Percentiles rank a stretch among this genome's conserved stretches.
Conservation (phyloP, 306 rosid species). For the Sicyos edulis region DNA sequence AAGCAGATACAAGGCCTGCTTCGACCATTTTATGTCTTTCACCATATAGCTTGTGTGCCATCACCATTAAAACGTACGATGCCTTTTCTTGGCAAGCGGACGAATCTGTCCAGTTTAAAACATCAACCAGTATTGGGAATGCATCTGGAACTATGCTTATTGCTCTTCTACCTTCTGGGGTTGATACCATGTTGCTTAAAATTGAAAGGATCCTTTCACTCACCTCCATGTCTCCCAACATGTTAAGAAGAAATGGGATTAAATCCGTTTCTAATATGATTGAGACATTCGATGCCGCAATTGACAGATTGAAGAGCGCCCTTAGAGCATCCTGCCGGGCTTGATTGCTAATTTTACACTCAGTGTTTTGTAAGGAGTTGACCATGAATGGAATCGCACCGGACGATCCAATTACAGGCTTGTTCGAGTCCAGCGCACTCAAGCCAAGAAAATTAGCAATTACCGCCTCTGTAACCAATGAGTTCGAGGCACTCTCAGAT, state of each 20-base stretch:
- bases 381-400: constrained; percentile 82
- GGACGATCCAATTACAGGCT: constrained; percentile 82
- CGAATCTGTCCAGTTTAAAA: constrained; percentile 80
- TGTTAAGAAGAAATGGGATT: constrained; percentile 43
- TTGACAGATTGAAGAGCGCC: constrained; percentile 86
- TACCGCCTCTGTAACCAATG: constrained; percentile 67
- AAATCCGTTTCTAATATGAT: constrained; percentile 66
- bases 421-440: constrained; percentile 86
- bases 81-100: constrained; percentile 88
- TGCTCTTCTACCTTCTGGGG: constrained; percentile 79
- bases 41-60: constrained; percentile 83
- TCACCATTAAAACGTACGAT: constrained; percentile 79
- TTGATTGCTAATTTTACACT: constrained; percentile 38
- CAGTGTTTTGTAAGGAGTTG: constrained; percentile 42
- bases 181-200: constrained; percentile 64
- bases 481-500: constrained; percentile 37
- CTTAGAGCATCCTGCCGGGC: constrained; percentile 78
- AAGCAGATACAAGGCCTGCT: constrained; percentile 64
- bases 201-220: constrained; percentile 74
- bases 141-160: constrained; percentile 48
- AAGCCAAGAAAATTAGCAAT: constrained; percentile 89
- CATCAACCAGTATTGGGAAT: constrained; percentile 58
- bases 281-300: constrained; percentile 47
- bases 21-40: constrained; percentile 88
- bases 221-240: constrained; percentile 77